A percentile compares a stretch with the other conserved stretches of the same genome.
Conservation (phyloP, 2,329 filamentous ascomycete species). For the Sphaerulina musiva region DNA sequence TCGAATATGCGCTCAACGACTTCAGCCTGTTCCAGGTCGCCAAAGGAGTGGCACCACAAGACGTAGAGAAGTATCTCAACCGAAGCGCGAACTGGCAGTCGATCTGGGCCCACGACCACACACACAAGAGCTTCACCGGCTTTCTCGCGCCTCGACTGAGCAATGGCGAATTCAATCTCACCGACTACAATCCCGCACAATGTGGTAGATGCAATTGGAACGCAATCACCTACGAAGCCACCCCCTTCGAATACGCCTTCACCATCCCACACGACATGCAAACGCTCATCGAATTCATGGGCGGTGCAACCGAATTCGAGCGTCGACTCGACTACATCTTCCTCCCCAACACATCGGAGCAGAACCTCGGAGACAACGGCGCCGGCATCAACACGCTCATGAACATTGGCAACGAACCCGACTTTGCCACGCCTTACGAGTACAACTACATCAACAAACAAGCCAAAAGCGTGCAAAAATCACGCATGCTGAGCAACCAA, state of each 20-base stretch:
- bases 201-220: conserved; percentile 40
- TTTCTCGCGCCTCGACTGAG: conserved; percentile 28
- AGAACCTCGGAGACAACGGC: conserved; percentile 33
- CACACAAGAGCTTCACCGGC: conserved; percentile 32
- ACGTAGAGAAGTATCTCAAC: conserved; percentile 36
- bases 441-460: conserved; percentile 33
- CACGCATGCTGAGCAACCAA: conserved; percentile 24
- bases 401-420: conserved; percentile 34
- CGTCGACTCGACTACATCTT: conserved; percentile 40
- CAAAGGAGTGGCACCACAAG: conserved; percentile 36
- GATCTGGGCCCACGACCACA: conserved; percentile 36
- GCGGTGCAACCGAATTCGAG: conserved; percentile 37
- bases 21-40: conserved; percentile 40
- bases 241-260: conserved; percentile 42
- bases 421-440: conserved; percentile 32
- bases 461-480: conserved; percentile 24
- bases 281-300: conserved; percentile 40
- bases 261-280: conserved; percentile 40
- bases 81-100: conserved; percentile 39
- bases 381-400: conserved; percentile 34
- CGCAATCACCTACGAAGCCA: conserved; percentile 40
- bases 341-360: conserved; percentile 34
- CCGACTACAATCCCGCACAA: conserved; percentile 37
- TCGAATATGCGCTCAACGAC: conserved; percentile 42
- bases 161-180: conserved; percentile 28